Evolutionary conservation across 2,329 filamentous ascomycete genomes (phyloP).

Genomic region (Sporothrix euskadiensis): DNA sequence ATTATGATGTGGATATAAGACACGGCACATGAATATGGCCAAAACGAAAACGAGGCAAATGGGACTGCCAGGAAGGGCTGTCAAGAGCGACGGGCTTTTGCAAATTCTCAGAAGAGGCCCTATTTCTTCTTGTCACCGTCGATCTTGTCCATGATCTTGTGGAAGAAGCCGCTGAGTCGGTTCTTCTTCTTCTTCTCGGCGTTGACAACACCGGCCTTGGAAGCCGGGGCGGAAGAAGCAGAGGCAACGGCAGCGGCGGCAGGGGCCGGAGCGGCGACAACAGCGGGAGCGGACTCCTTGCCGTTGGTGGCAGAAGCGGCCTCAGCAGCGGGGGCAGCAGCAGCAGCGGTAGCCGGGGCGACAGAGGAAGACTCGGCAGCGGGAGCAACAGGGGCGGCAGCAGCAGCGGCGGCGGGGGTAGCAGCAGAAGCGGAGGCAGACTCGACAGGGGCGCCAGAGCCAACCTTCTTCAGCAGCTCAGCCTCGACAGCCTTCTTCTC

Average conservation of each 20-base stretch:
- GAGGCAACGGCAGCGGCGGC: conserved; percentile 34
- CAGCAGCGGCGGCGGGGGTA: conserved; percentile 29
- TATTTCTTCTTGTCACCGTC: conserved; percentile 37
- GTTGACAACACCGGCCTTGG: conserved; percentile 39
- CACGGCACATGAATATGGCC: background rate
- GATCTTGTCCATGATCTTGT: conserved; percentile 55
- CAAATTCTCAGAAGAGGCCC: background rate
- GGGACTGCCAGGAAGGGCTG: background rate
- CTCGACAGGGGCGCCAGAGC: conserved; percentile 39
- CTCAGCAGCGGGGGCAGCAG: conserved; percentile 34
- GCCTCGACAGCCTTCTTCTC: conserved; percentile 75
- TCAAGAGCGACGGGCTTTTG: background rate
- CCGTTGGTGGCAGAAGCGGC: conserved; percentile 17
- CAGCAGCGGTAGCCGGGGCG: conserved; percentile 22
- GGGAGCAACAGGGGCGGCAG: conserved; percentile 37
- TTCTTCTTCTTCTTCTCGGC: conserved; percentile 67
- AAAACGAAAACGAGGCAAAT: background rate
- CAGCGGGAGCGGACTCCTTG: conserved; percentile 14
- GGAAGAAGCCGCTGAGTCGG: conserved; percentile 63
- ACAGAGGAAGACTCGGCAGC: conserved; percentile 34
- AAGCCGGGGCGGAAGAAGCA: conserved; percentile 37
- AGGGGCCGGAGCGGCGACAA: conserved; percentile 38
- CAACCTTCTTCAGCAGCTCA: conserved; percentile 65
- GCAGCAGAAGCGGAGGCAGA: conserved; percentile 28
- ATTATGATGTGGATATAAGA: background rate